Base-by-base conservation (phyloP, 2,329 filamentous ascomycete species). In the Aureobasidium namibiae region DNA sequence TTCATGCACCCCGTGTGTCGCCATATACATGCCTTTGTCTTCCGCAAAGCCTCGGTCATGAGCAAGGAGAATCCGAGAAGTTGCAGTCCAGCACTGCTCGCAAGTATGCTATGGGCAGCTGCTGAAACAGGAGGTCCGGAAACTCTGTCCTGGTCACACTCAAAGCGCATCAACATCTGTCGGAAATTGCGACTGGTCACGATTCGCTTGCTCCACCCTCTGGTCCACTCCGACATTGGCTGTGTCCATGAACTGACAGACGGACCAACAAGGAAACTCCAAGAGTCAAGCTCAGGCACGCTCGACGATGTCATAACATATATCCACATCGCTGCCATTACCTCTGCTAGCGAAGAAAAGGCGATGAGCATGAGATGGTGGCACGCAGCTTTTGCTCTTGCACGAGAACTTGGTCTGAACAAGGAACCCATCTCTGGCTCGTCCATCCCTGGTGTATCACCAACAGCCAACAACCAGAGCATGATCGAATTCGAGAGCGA, bases 311-410 rank as follows among this genome's bases (percentile, higher is more conserved):
- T 59, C 21, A 39, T 59, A 10, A 59, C 57, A 26, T 59, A 59
- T 29, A 59, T 59, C 9, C 57, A 59, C 38, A 53, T 59, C 23
- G 57, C 57, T 36, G 57, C 57, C 14, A 59, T 59, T 39, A 59
- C 57, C 16, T 59, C 57, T 14, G 57, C 57, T 4, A 59, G 57
- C 23, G 57, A 59, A 45, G 46, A 59, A 45, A 59, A 59, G 39
- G 57, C 57, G 10, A 59, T 59, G 57, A 59, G 57, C 23, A 59
- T 59, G 57, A 44, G 57, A 38, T 59, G 57, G 57, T 59, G 57
- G 57, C 57, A 59, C 24, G 57, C 57, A 18, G 57, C 57, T 10
- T 59, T 59, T 31, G 57, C 57, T 21, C 46, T 59, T 34, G 57
- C 45, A 3, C 49, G 57, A 50, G 57, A 59, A 23, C 46, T 59